A percentile compares a stretch with the other conserved stretches of the same genome.
Evolutionary conservation across 2,329 filamentous ascomycete species (phyloP).

Genomic region (Tolypocladium pustulatum): DNA sequence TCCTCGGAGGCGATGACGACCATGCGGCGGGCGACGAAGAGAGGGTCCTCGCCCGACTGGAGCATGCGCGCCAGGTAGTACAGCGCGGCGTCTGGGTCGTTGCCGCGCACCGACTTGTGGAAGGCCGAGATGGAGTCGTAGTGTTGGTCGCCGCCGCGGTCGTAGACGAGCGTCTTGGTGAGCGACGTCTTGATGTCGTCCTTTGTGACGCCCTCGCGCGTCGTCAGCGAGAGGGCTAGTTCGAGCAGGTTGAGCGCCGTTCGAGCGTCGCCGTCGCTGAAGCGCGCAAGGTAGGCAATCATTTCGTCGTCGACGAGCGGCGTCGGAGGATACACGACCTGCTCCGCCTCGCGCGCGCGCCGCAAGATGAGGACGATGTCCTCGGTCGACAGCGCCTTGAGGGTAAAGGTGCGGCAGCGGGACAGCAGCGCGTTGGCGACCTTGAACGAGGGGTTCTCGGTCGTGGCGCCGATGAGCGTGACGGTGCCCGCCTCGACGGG

Average conservation of each 20-base stretch:
- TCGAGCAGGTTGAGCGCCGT: conserved; percentile 90
- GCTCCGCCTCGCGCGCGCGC: conserved; percentile 61
- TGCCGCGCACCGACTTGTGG: conserved; percentile 88
- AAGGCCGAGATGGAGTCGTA: conserved; percentile 97
- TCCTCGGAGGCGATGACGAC: conserved; percentile 94
- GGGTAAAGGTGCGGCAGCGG: conserved; percentile 81
- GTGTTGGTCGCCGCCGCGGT: conserved; percentile 89
- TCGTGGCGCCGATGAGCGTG: conserved; percentile 89
- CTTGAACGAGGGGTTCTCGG: conserved; percentile 94
- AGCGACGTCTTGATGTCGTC: conserved; percentile 70
- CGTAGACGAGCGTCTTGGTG: conserved; percentile 90
- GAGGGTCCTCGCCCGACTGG: conserved; percentile 83
- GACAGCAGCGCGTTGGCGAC: conserved; percentile 80
- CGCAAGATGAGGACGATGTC: conserved; percentile 65
- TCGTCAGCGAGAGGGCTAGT: conserved; percentile 63
- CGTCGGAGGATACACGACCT: conserved; percentile 26
- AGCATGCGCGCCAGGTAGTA: conserved; percentile 97
- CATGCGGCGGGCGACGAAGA: conserved; percentile 86
- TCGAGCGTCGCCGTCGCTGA: conserved; percentile 85
- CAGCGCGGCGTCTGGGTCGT: conserved; percentile 74
- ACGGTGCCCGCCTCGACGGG: conserved; percentile 87
- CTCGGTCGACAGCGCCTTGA: conserved; percentile 62
- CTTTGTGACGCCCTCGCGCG: conserved; percentile 53
- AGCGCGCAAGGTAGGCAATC: conserved; percentile 70
- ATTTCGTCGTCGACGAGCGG: conserved; percentile 67